Percentiles rank a stretch among this genome's conserved stretches.
Conservation (phyloP, 257 asterid genomes). For the Pogostemon cablin region DNA sequence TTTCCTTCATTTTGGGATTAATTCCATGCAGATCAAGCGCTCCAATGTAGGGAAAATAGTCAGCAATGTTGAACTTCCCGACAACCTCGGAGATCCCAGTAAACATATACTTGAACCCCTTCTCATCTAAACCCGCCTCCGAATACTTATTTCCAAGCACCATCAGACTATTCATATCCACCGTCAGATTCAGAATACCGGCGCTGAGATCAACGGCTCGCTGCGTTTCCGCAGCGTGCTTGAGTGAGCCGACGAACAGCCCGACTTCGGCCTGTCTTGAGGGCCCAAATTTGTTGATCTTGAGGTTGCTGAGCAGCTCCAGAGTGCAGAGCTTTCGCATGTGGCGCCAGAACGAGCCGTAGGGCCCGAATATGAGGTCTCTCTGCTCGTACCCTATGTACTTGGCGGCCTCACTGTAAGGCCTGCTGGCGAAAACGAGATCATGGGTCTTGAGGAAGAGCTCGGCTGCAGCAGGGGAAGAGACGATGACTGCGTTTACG, state of each 20-base stretch:
- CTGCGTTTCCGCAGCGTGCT: neutral
- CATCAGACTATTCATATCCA: slow-evolving; percentile 39
- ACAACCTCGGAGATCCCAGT: slow-evolving; percentile 7
- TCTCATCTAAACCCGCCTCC: slow-evolving; percentile 24
- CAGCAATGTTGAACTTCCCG: slow-evolving; percentile 34
- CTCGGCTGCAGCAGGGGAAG: slow-evolving; percentile 35
- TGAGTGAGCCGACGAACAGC: slow-evolving; percentile 22
- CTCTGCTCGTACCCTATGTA: slow-evolving; percentile 6
- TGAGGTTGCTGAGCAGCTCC: slow-evolving; percentile 33
- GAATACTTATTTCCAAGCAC: slow-evolving; percentile 39
- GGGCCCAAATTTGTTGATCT: slow-evolving; percentile 29
- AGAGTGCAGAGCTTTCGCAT: slow-evolving; percentile 36
- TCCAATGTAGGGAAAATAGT: slow-evolving; percentile 38
- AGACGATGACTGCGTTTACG: neutral
- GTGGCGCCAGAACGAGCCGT: slow-evolving; percentile 42
- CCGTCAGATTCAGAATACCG: slow-evolving; percentile 10
- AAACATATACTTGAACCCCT: slow-evolving; percentile 32
- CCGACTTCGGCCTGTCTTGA: slow-evolving; percentile 38
- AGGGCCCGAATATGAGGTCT: slow-evolving; percentile 16
- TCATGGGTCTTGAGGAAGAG: slow-evolving; percentile 24
- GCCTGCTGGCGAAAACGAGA: slow-evolving; percentile 33
- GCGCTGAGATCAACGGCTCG: slow-evolving; percentile 34
- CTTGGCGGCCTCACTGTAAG: neutral
- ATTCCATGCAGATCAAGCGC: slow-evolving; percentile 41
- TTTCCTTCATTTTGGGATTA: slow-evolving; percentile 25